Evolutionary conservation across 345 rosid species (phyloP), one percentile per base, ranked within the genome.

Genomic region (Salix koriyanagi): DNA sequence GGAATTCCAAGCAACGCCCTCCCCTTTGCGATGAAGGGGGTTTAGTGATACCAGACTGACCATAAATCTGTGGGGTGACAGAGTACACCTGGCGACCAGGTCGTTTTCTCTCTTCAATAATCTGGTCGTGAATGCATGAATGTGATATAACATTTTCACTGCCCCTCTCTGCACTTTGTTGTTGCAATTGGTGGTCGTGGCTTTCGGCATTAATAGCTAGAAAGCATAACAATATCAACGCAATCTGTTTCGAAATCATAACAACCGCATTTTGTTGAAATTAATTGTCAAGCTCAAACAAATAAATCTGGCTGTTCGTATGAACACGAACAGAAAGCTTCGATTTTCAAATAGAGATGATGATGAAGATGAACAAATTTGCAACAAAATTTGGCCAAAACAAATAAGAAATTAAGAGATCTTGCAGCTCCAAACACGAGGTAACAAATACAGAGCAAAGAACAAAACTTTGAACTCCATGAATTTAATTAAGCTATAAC

Each of bases 71-170:
- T 9, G 98, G 98, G 44, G 94, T 93, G 74, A 96, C 93, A 0
- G 92, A 91, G 82, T 88, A 93, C 5, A 91, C 95, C 82, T 90
- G 88, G 56, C 82, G 90, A 77, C 98, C 97, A 6, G 99, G 95
- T 64, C 91, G 87, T 79, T 85, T 87, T 86, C 99, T 92, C 84
- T 92, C 92, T 74, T 93, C 88, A 75, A 96, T 84, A 81, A 96
- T 96, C 84, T 92, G 90, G 82, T 90, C 99, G 81, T 96, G 99
- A 46, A 96, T 96, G 54, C 99, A 96, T 13, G 99, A 96, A 83
- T 96, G 99, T 19, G 97, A 86, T 21, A 77, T 77, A 67, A 93
- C 71, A 39, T 79, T 81, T 60, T 82, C 86, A 73, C 70, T 81
- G 79, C 83, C 90, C 74, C 83, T 81, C 66, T 83, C 90, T 62